phyloP scores from a whole-genome alignment of 2,329 filamentous ascomycete species.

The Ophiostoma fasciatum region DNA sequence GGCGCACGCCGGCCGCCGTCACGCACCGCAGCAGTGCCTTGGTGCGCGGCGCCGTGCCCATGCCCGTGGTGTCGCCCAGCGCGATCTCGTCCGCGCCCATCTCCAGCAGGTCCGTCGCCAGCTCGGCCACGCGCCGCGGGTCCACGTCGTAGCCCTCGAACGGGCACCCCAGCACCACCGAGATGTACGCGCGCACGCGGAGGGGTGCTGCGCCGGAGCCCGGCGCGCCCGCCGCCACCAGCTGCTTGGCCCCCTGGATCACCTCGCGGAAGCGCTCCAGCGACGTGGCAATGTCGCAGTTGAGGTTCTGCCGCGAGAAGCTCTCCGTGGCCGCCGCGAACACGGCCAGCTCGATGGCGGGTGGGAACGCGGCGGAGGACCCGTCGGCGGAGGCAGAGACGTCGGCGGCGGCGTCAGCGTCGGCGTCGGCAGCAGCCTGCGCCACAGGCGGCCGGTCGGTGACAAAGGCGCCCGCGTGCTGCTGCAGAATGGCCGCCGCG shows the following conservation, averaged over 20 bases:
- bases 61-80: constrained; percentile 79
- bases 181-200: constrained; percentile 65
- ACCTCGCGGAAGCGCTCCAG: constrained; percentile 56
- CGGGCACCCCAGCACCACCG: constrained; percentile 66
- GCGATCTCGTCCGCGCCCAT: constrained; percentile 87
- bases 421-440: no score
- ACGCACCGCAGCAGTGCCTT: constrained; percentile 49
- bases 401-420: no score
- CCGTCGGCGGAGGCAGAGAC: background rate
- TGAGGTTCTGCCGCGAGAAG: constrained; percentile 70
- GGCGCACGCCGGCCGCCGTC: constrained; percentile 50
- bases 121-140: constrained; percentile 47
- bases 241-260: constrained; percentile 52
- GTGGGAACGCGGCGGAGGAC: constrained; percentile 21
- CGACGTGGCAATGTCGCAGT: constrained; percentile 63
- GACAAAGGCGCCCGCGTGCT: constrained; percentile 33
- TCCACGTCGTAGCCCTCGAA: constrained; percentile 54
- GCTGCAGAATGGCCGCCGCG: constrained; percentile 38
- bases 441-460: constrained; percentile 39
- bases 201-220: constrained; percentile 26
- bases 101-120: constrained; percentile 57
- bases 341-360: constrained; percentile 19
- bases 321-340: constrained; percentile 72
- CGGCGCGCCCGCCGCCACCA: constrained; percentile 18
- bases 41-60: constrained; percentile 66